Base-by-base conservation (phyloP, 1,284 basidiomycete species). In the Athelia psychrophila region DNA sequence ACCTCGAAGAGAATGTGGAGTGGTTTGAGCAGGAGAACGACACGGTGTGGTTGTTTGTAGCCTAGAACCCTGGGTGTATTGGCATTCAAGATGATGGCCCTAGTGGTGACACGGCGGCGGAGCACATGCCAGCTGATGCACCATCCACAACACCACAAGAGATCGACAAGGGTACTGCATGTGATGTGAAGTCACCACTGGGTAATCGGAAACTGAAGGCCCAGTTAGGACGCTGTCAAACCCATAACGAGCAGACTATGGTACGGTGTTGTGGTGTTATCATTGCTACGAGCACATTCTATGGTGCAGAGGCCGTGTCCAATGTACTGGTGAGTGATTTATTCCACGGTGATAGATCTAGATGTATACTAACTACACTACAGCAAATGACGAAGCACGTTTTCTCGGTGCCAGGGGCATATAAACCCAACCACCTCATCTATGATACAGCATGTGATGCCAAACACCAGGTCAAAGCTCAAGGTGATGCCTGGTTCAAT, bases 391-490 rank as follows among this genome's bases (percentile, higher is more conserved):
- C 12, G 20, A 12, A 44, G 12, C 12, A 22, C 12, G 13, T 44
- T 12, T 44, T 44, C 20, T 20, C 12, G 10, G 22, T 22, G 12
- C n/a, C n/a, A n/a, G 20, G 22, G 22, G 12, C 12, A 10, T 44
- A 12, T 22, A 15, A 63, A 36, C 70, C 68, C 1, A 55, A 68
- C 1, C 59, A 64, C 19, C 45, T 73, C 0, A 65, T 71, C 27
- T 75, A 64, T 27, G 65, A 76, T 54, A 73, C 68, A 44, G 72
- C 71, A 44, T 76, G 74, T 1, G 58, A 61, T 22, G 56, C 59
- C 3, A 57, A 67, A 3, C 51, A 61, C 13, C 8, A 48, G 2
- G 58, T 67, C 20, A n/a, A 12, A 35, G 15, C 42, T 12, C 12
- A 13, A 16, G 42, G 20, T 12, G 15, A 22, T 24, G 52, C 53